These are phyloP conservation scores for Euphorbia celastroides DNA, from an alignment of 441 rosid genomes.

Conservation along the genomic window DNA sequence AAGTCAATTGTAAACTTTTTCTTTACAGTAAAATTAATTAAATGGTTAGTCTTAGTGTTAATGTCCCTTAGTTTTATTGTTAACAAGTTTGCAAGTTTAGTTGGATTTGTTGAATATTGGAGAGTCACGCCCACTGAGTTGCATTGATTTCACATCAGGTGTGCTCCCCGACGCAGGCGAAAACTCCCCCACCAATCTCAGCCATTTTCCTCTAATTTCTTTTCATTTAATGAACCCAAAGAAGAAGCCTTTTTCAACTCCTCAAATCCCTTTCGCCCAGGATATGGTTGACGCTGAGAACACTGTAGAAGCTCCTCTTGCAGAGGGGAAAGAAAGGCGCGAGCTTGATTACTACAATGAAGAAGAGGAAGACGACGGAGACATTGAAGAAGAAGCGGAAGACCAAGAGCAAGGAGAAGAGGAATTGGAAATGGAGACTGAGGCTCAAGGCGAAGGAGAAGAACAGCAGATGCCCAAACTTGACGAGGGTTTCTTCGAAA, in stretches of 20 bases:
- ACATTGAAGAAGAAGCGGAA: constrained; percentile 25
- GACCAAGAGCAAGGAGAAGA: constrained; percentile 32
- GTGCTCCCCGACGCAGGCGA: neutral
- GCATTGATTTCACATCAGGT: too few species aligned
- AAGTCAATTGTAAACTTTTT: too few species aligned
- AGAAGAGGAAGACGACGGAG: constrained; percentile 29
- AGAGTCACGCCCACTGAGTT: too few species aligned
- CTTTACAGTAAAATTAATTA: too few species aligned
- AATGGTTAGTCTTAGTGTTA: too few species aligned
- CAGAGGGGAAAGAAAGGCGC: constrained; percentile 19
- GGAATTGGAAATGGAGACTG: constrained; percentile 32
- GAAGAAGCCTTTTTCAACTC: constrained; percentile 19
- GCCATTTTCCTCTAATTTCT: neutral
- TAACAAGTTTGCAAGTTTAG: too few species aligned
- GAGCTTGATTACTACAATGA: constrained; percentile 25
- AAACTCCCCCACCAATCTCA: neutral
- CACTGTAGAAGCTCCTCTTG: constrained; percentile 10
- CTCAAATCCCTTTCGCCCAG: neutral
- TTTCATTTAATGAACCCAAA: constrained; percentile 22
- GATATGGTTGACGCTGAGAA: constrained; percentile 21
- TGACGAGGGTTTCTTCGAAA: constrained; percentile 90
- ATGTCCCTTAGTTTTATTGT: too few species aligned
- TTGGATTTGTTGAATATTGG: too few species aligned
- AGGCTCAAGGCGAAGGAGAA: constrained; percentile 22
- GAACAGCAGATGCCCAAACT: constrained; percentile 70